A percentile compares a stretch with the other conserved stretches of the same genome.
Evolutionary conservation across 1,139 yeast species (phyloP).

Genomic region (Scheffersomyces segobiensis): DNA sequence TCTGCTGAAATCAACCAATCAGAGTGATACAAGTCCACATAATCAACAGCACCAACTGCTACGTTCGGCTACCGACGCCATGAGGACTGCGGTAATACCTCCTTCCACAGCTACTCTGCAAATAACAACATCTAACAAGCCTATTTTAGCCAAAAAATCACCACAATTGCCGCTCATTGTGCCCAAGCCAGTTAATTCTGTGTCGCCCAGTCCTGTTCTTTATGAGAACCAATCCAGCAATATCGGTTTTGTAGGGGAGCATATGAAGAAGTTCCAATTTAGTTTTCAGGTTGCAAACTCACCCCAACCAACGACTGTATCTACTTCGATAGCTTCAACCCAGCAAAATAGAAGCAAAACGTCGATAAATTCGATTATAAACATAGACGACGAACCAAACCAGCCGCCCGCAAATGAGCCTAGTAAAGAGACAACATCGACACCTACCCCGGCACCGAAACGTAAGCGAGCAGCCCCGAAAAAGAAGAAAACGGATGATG

Average conservation of each 20-base stretch:
- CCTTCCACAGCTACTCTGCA: background rate
- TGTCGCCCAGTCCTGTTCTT: slow-evolving; percentile 4
- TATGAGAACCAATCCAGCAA: background rate
- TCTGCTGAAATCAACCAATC: slow-evolving; percentile 7
- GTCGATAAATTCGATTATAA: slow-evolving; percentile 40
- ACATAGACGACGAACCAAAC: slow-evolving; percentile 28
- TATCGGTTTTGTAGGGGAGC: slow-evolving; percentile 16
- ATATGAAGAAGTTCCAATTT: slow-evolving; percentile 34
- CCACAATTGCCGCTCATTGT: slow-evolving; percentile 11
- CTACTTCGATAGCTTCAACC: slow-evolving; percentile 3
- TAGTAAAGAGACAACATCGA: slow-evolving; percentile 5
- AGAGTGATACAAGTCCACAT: background rate
- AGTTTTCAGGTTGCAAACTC: slow-evolving; percentile 16
- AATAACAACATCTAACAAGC: background rate
- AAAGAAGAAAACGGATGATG: slow-evolving; percentile 6
- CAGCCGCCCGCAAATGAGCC: background rate
- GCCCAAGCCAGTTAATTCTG: slow-evolving; percentile 7
- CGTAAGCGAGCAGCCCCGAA: slow-evolving; percentile 5
- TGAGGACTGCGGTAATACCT: background rate
- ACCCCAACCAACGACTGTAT: slow-evolving; percentile 5
- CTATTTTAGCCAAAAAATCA: slow-evolving; percentile 5
- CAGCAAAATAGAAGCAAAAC: slow-evolving; percentile 22
- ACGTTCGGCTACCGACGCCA: background rate
- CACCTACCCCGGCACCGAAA: slow-evolving; percentile 12
- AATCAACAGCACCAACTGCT: background rate